A percentile compares a stretch with the other conserved stretches of the same genome.
Conservation (phyloP, 2,329 filamentous ascomycete species). For the Claviceps fusiformis region DNA sequence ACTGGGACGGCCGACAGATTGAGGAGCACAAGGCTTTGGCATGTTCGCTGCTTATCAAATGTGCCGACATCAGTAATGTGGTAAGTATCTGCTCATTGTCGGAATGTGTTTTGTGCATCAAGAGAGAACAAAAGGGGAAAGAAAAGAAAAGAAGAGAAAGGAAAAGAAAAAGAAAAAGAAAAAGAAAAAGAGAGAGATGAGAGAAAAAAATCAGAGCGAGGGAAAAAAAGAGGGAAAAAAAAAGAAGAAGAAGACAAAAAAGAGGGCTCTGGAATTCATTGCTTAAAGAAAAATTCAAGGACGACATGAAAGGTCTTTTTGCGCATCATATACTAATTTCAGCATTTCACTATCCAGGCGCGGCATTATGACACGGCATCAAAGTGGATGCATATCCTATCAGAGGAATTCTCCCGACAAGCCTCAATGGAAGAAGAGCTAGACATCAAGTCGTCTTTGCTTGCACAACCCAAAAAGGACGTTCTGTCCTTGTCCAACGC, state of each 20-base stretch:
- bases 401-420: conserved; percentile 88
- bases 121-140: too few relatives aligned
- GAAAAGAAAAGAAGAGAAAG: too few relatives aligned
- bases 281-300: too few relatives aligned
- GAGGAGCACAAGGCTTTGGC: conserved; percentile 66
- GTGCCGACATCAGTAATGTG: conserved; percentile 97
- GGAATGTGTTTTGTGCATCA: too few relatives aligned
- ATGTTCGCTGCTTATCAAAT: conserved; percentile 93
- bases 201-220: too few relatives aligned
- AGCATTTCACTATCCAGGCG: conserved; percentile 40
- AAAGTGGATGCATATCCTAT: conserved; percentile 86
- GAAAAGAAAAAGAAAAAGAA: too few relatives aligned
- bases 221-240: too few relatives aligned
- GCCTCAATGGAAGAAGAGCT: conserved; percentile 83
- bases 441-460: conserved; percentile 74
- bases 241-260: not conserved
- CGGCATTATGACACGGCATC: conserved; percentile 70
- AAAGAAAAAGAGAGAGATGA: too few relatives aligned
- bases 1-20: conserved; percentile 63
- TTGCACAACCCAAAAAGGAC: conserved; percentile 74
- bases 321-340: not conserved
- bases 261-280: too few relatives aligned
- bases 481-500: conserved; percentile 69
- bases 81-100: conserved; percentile 39
- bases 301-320: not conserved